These are phyloP conservation scores for Wickerhamomyces sydowiorum DNA, from an alignment of 805 yeast species.

Conservation along the genomic window DNA sequence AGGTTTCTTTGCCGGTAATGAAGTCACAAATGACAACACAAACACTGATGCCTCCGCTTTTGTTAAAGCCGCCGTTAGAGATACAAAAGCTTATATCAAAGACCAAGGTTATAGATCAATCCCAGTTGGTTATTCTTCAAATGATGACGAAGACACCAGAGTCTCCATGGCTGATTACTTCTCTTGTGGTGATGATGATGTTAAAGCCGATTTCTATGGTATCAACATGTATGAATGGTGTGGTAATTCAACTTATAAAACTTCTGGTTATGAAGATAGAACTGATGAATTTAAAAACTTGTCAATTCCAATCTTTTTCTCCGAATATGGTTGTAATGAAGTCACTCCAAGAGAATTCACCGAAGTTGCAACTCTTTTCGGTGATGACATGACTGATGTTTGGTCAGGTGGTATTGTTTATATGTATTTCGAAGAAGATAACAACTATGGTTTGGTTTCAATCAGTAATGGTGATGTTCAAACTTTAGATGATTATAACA, in stretches of 20 bases:
- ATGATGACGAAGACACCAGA: conserved; percentile 67
- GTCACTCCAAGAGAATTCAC: conserved; percentile 66
- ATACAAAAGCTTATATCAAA: conserved; percentile 61
- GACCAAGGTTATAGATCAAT: conserved; percentile 57
- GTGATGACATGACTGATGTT: conserved; percentile 67
- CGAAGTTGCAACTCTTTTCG: conserved; percentile 62
- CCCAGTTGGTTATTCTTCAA: conserved; percentile 81
- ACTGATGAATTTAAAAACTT: conserved; percentile 59
- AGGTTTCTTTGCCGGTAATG: conserved; percentile 86
- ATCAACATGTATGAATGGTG: conserved; percentile 91
- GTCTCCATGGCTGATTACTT: conserved; percentile 67
- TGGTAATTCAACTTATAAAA: conserved; percentile 51
- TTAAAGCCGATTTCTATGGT: conserved; percentile 76
- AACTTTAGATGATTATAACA: conserved; percentile 57
- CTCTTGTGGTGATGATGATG: conserved; percentile 63
- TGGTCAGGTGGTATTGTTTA: conserved; percentile 92
- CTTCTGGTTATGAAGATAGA: conserved; percentile 63
- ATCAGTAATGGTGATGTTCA: conserved; percentile 40
- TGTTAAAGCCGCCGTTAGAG: conserved; percentile 81
- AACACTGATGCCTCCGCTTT: conserved; percentile 75
- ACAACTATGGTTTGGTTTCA: conserved; percentile 69
- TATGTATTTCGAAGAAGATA: conserved; percentile 75
- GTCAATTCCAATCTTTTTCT: conserved; percentile 70
- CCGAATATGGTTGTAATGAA: conserved; percentile 78
- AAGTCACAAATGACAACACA: conserved; percentile 61